These are phyloP conservation scores for Claviceps cyperi DNA, from an alignment of 2,329 filamentous ascomycete species.

Conservation along the genomic window DNA sequence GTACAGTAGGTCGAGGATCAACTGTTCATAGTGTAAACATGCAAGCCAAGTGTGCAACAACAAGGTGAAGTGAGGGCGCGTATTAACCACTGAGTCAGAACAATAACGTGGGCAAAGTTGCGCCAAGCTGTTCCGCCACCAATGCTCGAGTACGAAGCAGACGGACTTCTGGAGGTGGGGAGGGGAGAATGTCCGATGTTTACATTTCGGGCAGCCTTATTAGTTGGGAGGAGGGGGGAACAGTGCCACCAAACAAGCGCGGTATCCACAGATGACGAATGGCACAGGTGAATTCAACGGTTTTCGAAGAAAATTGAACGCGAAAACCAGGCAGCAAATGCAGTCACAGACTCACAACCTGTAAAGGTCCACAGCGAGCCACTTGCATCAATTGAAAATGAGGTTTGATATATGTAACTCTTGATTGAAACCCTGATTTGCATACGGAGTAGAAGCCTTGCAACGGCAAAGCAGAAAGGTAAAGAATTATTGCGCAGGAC, in stretches of 20 bases:
- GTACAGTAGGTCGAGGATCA: background rate
- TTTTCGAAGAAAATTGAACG: background rate
- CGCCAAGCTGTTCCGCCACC: background rate
- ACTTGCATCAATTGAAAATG: background rate
- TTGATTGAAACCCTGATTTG: no score
- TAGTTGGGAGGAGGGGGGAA: background rate
- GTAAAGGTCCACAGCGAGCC: background rate
- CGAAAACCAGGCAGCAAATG: background rate
- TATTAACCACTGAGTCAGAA: background rate
- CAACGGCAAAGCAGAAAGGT: background rate
- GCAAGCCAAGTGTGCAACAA: background rate
- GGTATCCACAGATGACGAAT: slow-evolving; percentile 1
- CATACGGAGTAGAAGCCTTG: no score
- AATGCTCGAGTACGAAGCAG: background rate
- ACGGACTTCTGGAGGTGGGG: background rate
- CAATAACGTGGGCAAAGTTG: background rate
- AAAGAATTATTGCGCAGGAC: background rate
- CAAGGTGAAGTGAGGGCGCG: background rate
- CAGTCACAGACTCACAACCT: background rate
- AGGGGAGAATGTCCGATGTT: background rate
- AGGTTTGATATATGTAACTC: background rate
- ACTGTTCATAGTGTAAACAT: slow-evolving; percentile 1
- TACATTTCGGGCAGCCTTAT: background rate
- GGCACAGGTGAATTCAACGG: background rate
- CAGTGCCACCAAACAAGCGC: background rate